A percentile compares a stretch with the other conserved stretches of the same genome.
Evolutionary conservation across 306 rosid genomes (phyloP).

Genomic region (Macrotyloma uniflorum): DNA sequence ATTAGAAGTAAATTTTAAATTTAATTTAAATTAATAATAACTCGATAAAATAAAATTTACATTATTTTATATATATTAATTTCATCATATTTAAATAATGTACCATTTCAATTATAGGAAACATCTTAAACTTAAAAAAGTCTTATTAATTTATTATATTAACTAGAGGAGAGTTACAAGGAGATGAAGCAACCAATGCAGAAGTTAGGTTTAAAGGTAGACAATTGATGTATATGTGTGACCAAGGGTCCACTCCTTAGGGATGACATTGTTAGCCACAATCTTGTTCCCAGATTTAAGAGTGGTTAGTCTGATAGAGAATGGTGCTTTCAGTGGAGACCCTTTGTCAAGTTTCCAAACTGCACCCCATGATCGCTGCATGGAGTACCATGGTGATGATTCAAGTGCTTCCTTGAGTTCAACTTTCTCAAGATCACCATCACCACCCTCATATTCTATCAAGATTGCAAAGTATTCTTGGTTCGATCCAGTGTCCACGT

Average conservation of each 20-base stretch:
- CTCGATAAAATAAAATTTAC: too few species aligned
- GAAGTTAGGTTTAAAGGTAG: slow-evolving; percentile 44
- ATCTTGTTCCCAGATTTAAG: slow-evolving; percentile 37
- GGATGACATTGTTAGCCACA: slow-evolving; percentile 60
- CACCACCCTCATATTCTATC: slow-evolving; percentile 63
- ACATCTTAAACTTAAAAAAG: too few species aligned
- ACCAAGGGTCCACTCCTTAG: slow-evolving; percentile 62
- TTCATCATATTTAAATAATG: too few species aligned
- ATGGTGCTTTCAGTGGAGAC: slow-evolving; percentile 52
- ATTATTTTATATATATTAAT: too few species aligned
- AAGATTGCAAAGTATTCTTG: slow-evolving; percentile 52
- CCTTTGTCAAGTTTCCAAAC: slow-evolving; percentile 62
- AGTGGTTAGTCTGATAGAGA: slow-evolving; percentile 57
- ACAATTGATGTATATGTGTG: slow-evolving; percentile 58
- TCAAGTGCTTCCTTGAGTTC: slow-evolving; percentile 55
- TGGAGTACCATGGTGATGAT: slow-evolving; percentile 54
- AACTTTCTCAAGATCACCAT: slow-evolving; percentile 53
- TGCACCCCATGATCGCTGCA: slow-evolving; percentile 77
- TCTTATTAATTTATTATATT: too few species aligned
- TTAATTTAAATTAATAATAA: too few species aligned
- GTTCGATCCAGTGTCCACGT: slow-evolving; percentile 63
- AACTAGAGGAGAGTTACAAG: too few species aligned
- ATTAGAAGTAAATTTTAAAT: too few species aligned
- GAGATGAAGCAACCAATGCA: too few species aligned
- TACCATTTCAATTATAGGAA: too few species aligned